phyloP scores from a whole-genome alignment of 2,329 filamentous ascomycete species.

The Plenodomus biglobosus region DNA sequence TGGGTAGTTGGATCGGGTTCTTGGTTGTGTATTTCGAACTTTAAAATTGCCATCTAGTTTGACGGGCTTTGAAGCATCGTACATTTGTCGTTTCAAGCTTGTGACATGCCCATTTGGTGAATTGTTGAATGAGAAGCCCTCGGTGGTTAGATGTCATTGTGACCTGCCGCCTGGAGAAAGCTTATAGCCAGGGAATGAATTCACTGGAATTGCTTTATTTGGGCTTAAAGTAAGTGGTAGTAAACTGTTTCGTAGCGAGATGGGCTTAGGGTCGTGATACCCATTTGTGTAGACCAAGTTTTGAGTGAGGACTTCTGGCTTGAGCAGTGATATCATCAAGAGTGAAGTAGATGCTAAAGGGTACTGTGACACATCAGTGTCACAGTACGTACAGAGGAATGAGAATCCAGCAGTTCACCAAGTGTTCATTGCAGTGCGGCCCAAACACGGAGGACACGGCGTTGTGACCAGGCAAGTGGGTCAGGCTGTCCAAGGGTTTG shows the following conservation, averaged over 20 bases:
- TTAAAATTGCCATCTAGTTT: conserved; percentile 11
- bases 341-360: not conserved
- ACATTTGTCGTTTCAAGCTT: too few species aligned
- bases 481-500: conserved; percentile 33
- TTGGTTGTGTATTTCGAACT: conserved; percentile 79
- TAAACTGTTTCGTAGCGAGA: too few species aligned
- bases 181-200: too few species aligned
- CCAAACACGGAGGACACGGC: conserved; percentile 13
- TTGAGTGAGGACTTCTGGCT: not conserved
- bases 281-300: too few species aligned
- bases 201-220: too few species aligned
- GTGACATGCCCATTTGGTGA: too few species aligned
- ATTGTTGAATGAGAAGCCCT: too few species aligned
- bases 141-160: too few species aligned
- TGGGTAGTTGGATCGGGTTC: conserved; percentile 94
- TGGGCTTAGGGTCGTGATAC: too few species aligned
- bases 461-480: conserved; percentile 32
- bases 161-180: too few species aligned
- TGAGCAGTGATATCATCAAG: not conserved
- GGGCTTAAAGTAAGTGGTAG: too few species aligned
- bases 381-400: not conserved
- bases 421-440: conserved; percentile 10
- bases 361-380: conserved; percentile 8
- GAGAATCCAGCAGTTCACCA: not conserved
- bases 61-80: not conserved